phyloP scores from a whole-genome alignment of 2,329 filamentous ascomycete genomes.

The Aureobasidium mangrovei region DNA sequence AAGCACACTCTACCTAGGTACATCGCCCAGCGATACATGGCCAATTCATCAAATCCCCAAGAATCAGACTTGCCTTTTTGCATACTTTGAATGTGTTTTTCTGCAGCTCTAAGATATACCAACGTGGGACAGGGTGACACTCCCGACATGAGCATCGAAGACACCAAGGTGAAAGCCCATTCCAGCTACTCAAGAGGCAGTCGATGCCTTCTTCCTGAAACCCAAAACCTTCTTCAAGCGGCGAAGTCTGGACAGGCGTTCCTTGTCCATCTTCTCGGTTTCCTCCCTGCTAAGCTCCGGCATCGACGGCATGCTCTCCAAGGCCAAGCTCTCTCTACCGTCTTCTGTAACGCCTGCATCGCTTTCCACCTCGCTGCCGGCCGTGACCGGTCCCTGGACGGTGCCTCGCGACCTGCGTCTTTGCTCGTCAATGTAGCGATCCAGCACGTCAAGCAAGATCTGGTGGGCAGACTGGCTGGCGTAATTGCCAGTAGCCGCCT shows the following conservation, averaged over 20 bases:
- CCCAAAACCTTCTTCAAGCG: conserved; percentile 29
- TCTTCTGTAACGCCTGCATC: conserved; percentile 14
- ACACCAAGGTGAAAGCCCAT: no score
- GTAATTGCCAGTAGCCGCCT: conserved; percentile 27
- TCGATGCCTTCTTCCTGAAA: conserved; percentile 20
- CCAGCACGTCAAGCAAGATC: conserved; percentile 25
- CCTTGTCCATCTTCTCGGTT: conserved; percentile 25
- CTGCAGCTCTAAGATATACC: no score
- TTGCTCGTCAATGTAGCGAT: conserved; percentile 25
- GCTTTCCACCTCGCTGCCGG: not conserved
- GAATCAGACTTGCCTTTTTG: no score
- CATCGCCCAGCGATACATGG: no score
- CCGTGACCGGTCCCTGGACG: not conserved
- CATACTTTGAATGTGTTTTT: no score
- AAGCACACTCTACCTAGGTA: no score
- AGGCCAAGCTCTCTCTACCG: conserved; percentile 3
- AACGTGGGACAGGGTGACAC: no score
- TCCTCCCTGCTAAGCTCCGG: conserved; percentile 21
- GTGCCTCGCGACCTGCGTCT: conserved; percentile 20
- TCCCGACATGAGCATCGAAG: no score
- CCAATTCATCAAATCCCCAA: no score
- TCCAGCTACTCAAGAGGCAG: not conserved
- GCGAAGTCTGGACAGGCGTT: conserved; percentile 25
- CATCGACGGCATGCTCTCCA: not conserved
- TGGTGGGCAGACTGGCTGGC: conserved; percentile 25